A percentile compares a stretch with the other conserved stretches of the same genome.
Evolutionary conservation across 805 yeast genomes (phyloP).

Genomic region (Saccharomyces mikatae): DNA sequence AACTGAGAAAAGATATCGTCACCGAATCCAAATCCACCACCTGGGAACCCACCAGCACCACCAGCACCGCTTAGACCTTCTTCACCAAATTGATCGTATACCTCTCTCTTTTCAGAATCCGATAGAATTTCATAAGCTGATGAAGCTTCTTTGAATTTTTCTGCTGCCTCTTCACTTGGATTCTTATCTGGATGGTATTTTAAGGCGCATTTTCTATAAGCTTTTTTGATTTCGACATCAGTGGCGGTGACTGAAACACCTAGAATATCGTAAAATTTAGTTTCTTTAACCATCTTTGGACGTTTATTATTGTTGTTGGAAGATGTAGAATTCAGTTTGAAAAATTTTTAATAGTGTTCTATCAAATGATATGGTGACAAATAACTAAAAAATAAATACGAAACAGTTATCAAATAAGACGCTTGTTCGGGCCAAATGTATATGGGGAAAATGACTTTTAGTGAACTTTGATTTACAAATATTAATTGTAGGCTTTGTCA

Average conservation of each 20-base stretch:
- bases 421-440: neutral
- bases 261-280: constrained; percentile 64
- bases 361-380: neutral
- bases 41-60: constrained; percentile 59
- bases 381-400: neutral
- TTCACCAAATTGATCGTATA: constrained; percentile 85
- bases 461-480: neutral
- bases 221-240: constrained; percentile 69
- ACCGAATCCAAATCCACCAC: constrained; percentile 30
- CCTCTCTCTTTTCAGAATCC: constrained; percentile 79
- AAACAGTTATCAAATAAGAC: neutral
- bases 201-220: constrained; percentile 73
- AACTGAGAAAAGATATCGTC: constrained; percentile 51
- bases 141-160: constrained; percentile 85
- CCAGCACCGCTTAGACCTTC: constrained; percentile 85
- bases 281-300: constrained; percentile 63
- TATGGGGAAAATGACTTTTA: neutral
- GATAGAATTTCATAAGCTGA: constrained; percentile 83
- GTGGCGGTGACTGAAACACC: constrained; percentile 66
- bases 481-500: neutral
- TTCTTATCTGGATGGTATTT: constrained; percentile 76
- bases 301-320: constrained; percentile 11
- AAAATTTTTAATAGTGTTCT: neutral
- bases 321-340: constrained; percentile 8
- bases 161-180: constrained; percentile 84